A percentile compares a stretch with the other conserved stretches of the same genome.
phyloP scores from a whole-genome alignment of 345 rosid genomes.

The Sisymbrium irio region DNA sequence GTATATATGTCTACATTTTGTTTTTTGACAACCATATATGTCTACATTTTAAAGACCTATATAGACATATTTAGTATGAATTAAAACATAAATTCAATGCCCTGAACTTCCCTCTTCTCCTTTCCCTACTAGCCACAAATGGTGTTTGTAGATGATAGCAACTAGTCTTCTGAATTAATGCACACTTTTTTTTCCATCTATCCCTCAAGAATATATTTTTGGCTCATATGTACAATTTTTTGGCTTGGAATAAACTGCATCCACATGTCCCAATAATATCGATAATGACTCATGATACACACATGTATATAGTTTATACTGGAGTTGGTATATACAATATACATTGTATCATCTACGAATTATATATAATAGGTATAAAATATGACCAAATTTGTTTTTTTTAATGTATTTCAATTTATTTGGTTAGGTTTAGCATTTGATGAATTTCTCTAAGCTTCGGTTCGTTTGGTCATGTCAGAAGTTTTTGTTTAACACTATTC shows the following conservation, averaged over 20 bases:
- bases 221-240: background rate
- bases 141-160: background rate
- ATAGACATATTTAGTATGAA: background rate
- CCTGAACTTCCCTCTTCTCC: background rate
- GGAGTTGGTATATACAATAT: background rate
- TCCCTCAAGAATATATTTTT: background rate
- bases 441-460: background rate
- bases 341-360: background rate
- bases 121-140: constrained; percentile 11
- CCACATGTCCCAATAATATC: constrained; percentile 4
- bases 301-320: background rate
- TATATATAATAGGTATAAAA: background rate
- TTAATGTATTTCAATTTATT: no score
- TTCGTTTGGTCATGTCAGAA: background rate
- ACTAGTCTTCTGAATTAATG: constrained; percentile 9
- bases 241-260: constrained; percentile 4
- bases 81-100: background rate
- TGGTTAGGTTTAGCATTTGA: background rate
- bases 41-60: background rate
- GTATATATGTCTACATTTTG: background rate
- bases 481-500: background rate
- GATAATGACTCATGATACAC: background rate
- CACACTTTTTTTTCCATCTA: background rate
- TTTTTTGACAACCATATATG: background rate
- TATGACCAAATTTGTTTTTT: background rate